Conservation (phyloP, 352 stramenopile species). For the Pythium diclinum region DNA sequence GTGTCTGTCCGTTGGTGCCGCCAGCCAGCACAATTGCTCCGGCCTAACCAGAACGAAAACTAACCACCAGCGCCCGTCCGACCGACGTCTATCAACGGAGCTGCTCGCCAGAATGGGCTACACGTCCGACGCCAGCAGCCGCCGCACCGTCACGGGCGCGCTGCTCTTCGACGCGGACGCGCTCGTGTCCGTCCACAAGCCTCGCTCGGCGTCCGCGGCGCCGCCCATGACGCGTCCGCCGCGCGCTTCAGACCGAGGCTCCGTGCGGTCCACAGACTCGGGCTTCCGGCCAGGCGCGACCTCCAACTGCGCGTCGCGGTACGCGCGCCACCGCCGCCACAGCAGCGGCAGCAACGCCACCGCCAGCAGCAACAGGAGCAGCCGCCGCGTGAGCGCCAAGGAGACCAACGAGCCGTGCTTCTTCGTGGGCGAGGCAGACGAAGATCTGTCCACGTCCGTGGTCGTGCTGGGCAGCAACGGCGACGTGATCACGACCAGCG, state of each 20-base stretch:
- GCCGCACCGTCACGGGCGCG: constrained; percentile 8
- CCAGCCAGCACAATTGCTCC: neutral
- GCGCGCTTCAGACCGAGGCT: neutral
- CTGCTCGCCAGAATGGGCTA: constrained; percentile 1
- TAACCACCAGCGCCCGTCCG: too few species aligned
- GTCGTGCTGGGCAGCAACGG: neutral
- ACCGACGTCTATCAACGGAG: neutral
- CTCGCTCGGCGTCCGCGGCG: neutral
- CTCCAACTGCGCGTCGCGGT: constrained; percentile 17
- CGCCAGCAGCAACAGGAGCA: neutral
- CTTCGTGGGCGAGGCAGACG: neutral
- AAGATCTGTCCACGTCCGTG: neutral
- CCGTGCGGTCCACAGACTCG: neutral
- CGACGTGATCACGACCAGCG: neutral
- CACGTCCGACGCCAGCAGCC: neutral
- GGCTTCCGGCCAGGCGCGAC: constrained; percentile 7
- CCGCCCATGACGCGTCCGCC: neutral
- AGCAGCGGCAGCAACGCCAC: constrained; percentile 1
- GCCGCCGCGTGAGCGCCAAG: neutral
- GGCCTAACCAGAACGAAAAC: neutral
- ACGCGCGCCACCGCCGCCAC: constrained; percentile 5
- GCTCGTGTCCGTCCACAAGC: constrained; percentile 12
- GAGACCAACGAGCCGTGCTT: neutral
- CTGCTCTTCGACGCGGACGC: constrained; percentile 13
- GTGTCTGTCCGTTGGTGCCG: too few species aligned